Base-by-base conservation (phyloP, 179 eudicot species). In the Vitellaria paradoxa region DNA sequence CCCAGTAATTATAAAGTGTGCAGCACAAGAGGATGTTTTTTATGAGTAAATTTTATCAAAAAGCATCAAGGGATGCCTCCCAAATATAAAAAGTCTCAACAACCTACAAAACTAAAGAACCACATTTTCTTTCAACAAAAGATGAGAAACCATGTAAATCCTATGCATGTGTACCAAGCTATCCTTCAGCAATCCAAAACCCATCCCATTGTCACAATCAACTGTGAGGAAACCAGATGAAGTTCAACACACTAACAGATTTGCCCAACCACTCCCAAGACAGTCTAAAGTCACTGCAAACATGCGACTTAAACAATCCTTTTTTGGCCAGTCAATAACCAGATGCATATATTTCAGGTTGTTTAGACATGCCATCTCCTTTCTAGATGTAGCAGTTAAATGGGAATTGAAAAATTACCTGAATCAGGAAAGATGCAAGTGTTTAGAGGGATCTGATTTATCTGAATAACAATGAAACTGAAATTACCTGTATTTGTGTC, bases 401-500 rank as follows among this genome's bases (percentile, higher is more conserved):
- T 15, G 15, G 11, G 47, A 42, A 21, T 12, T 8, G 18, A 17
- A 15, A 68, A 18, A 11, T 30, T 1, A 40, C n/a, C 63, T 53
- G 64, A 13, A 72, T 24, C 57, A 40, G 50, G 24, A 65, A 61
- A 69, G 56, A 45, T 24, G 61, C 24, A 67, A 73, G 62, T 11
- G 21, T 47, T 21, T 18, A 45, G 1, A 49, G n/a, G 13, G 63
- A 65, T 37, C 24, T 12, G 6, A 26, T 65, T 10, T 49, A 64
- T 23, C 21, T 10, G 9, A 26, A 68, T 55, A 30, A 49, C n/a
- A 57, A 73, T 10, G 49, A 80, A 56, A 18, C 72, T 15, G 59
- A 73, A 66, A 73, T 66, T 87, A 94, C 99, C 97, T 93, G 88
- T 78, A 78, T 77, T 67, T 90, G 86, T 15, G 89, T 84, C 42